Evolutionary conservation across 306 rosid genomes (phyloP).

Genomic region (Abrus pulchellus): DNA sequence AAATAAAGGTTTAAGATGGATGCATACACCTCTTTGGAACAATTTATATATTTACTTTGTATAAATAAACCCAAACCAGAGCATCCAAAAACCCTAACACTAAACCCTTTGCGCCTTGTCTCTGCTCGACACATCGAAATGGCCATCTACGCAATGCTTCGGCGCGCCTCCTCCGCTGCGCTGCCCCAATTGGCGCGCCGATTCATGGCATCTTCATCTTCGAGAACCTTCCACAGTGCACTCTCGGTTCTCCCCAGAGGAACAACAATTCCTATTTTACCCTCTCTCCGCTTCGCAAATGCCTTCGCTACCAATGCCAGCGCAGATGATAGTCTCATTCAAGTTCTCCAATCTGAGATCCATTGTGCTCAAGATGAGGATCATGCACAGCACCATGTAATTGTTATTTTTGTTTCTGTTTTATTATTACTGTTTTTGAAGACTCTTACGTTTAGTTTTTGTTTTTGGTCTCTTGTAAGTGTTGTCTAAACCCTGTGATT

Average conservation of each 20-base stretch:
- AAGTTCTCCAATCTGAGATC: conserved; percentile 69
- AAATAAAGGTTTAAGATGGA: too few relatives aligned
- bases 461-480: background rate
- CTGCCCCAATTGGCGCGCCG: conserved; percentile 62
- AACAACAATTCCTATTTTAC: conserved; percentile 36
- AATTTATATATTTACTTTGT: background rate
- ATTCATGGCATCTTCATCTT: conserved; percentile 51
- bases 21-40: too few relatives aligned
- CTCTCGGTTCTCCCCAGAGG: conserved; percentile 49
- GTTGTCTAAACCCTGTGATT: background rate
- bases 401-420: background rate
- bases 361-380: conserved; percentile 56
- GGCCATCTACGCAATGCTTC: conserved; percentile 71
- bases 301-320: conserved; percentile 43
- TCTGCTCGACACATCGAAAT: conserved; percentile 41
- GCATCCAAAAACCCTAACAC: conserved; percentile 45
- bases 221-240: conserved; percentile 62
- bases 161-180: conserved; percentile 64
- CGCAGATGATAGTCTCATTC: conserved; percentile 52
- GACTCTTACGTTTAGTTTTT: background rate
- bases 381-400: conserved; percentile 30
- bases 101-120: conserved; percentile 34
- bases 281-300: conserved; percentile 59
- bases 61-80: background rate
- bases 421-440: background rate